These are phyloP conservation scores for Fonsecaea erecta DNA, from an alignment of 2,329 filamentous ascomycete species.

Conservation along the genomic window DNA sequence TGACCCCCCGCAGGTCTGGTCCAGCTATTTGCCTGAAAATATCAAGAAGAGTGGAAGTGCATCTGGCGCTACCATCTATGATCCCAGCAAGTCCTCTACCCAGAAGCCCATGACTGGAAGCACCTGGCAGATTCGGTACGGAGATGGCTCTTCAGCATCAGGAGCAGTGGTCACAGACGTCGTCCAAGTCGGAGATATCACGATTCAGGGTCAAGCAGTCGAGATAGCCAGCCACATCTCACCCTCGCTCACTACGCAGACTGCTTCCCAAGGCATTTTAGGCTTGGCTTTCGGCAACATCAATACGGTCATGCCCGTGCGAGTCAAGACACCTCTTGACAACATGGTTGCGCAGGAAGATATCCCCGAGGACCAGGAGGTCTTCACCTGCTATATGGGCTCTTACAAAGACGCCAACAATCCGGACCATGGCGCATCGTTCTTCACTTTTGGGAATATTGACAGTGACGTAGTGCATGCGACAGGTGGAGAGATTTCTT, in stretches of 20 bases:
- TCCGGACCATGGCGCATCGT: conserved; percentile 55
- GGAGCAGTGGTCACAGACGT: conserved; percentile 68
- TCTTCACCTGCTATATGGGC: conserved; percentile 70
- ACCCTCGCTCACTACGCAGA: conserved; percentile 59
- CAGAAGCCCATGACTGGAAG: conserved; percentile 57
- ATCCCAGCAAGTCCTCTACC: conserved; percentile 65
- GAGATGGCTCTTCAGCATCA: conserved; percentile 69
- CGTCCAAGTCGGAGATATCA: conserved; percentile 65
- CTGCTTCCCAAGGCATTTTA: conserved; percentile 64
- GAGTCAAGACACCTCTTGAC: conserved; percentile 67
- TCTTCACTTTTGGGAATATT: conserved; percentile 76
- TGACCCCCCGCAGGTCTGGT: conserved; percentile 55
- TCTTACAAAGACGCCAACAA: conserved; percentile 57
- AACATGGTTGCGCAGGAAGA: conserved; percentile 68
- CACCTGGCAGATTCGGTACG: conserved; percentile 70
- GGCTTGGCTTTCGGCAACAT: conserved; percentile 62
- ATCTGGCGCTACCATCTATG: conserved; percentile 60
- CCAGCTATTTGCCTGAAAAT: conserved; percentile 52
- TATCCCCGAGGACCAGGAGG: conserved; percentile 57
- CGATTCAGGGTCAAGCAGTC: conserved; percentile 65
- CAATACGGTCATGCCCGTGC: conserved; percentile 64
- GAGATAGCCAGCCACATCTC: conserved; percentile 68
- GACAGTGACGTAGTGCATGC: conserved; percentile 64
- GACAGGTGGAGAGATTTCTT: conserved; percentile 61
- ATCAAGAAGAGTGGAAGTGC: conserved; percentile 42